Base-by-base conservation (phyloP, 306 rosid species). In the Leucaena leucocephala region DNA sequence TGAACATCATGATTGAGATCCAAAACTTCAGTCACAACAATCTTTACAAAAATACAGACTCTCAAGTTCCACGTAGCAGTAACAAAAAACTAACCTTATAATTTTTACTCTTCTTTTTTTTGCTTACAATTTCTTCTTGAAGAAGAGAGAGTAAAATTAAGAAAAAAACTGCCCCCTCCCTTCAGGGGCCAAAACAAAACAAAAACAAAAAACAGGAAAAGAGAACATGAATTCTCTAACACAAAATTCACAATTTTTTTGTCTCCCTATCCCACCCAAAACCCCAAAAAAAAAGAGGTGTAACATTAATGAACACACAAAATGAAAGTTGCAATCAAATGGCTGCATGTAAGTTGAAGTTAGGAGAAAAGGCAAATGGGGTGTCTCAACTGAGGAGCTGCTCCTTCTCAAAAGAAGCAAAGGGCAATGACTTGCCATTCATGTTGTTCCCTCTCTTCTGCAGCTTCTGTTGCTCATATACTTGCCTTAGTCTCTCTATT, bases 401-500 rank as follows among this genome's bases (percentile, higher is more conserved):
- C 39, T 87, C 86, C 61, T 88, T 82, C 43, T 81, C 78, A 9
- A 50, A 76, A 74, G 78, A 80, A 22, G 62, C 65, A 83, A 85
- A 63, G n/a, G 78, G 69, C 44, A 74, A 82, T 65, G 87, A 66
- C 9, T 50, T 86, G 6, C 78, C 74, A 72, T 81, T 86, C 71
- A 66, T 66, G 14, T 22, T 58, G 69, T 75, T 83, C 2, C 70
- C 74, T 88, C 88, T 88, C 87, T 88, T 92, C 50, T 89, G 85
- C 27, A 88, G 78, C 73, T 78, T 89, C 64, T 95, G 98, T 34
- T 93, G 98, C 74, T 91, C 91, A 73, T 95, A 92, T 34, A 95
- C 87, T 59, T 95, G 94, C 83, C 98, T 93, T 33, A 95, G 77
- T 69, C 98, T 90, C 85, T 93, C 98, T 80, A 95, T 92, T 81